These are phyloP conservation scores for Cadophora luteo-olivacea DNA, from an alignment of 2,329 filamentous ascomycete species.

Conservation along the genomic window DNA sequence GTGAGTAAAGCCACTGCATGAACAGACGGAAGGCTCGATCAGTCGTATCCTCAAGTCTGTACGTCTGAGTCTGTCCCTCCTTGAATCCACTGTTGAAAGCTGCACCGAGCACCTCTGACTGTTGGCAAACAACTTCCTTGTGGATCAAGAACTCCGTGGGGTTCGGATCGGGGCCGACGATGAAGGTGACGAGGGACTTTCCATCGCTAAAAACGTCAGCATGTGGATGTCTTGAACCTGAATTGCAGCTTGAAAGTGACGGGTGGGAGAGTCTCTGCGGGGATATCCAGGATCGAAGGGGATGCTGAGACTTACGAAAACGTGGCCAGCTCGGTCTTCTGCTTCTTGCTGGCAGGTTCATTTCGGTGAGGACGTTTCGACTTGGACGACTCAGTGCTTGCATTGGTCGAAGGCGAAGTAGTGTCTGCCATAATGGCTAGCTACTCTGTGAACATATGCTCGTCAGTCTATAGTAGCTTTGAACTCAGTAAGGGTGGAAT, in stretches of 20 bases:
- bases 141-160: constrained; percentile 25
- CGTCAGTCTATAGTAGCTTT: too few relatives aligned
- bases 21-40: background rate
- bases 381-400: background rate
- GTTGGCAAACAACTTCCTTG: constrained; percentile 24
- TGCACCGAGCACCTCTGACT: constrained; percentile 18
- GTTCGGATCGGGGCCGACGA: background rate
- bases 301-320: background rate
- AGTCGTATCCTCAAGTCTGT: constrained; percentile 16
- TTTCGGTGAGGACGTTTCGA: background rate
- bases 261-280: too few relatives aligned
- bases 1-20: constrained; percentile 26
- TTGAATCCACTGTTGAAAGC: constrained; percentile 21
- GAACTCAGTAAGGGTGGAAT: too few relatives aligned
- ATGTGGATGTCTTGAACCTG: background rate
- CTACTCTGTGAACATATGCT: too few relatives aligned
- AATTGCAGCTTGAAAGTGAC: background rate
- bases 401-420: background rate
- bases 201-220: background rate
- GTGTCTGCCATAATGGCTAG: background rate
- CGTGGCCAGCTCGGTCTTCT: background rate
- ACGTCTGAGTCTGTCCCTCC: constrained; percentile 23
- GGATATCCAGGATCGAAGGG: too few relatives aligned
- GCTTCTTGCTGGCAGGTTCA: background rate
- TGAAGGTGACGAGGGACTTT: constrained; percentile 12